Conservation (phyloP, 768 basidiomycete genomes). For the Mrakia gelida region DNA sequence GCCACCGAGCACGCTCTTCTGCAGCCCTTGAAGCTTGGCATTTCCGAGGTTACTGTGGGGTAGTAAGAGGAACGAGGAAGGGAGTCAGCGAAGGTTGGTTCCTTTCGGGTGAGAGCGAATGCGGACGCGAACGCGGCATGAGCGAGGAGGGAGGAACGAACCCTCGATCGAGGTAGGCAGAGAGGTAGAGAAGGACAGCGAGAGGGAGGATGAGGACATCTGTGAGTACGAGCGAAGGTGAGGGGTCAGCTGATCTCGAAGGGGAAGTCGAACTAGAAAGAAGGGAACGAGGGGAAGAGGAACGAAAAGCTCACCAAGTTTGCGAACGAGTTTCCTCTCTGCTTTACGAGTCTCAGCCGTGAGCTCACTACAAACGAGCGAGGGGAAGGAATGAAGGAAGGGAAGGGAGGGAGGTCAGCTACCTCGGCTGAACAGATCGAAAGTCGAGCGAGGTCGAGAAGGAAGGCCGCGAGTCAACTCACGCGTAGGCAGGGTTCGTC, state of each 20-base stretch:
- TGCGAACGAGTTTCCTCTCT: background rate
- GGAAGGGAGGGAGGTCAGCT: background rate
- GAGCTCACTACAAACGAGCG: background rate
- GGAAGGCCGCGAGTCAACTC: too few relatives aligned
- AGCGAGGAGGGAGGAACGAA: too few relatives aligned
- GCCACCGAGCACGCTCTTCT: conserved; percentile 40
- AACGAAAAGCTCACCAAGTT: conserved; percentile 1
- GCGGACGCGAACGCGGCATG: too few relatives aligned
- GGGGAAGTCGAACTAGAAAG: background rate
- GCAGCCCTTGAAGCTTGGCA: conserved; percentile 21
- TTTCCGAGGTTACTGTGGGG: conserved; percentile 34
- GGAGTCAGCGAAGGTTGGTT: too few relatives aligned
- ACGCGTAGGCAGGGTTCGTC: too few relatives aligned
- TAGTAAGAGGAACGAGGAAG: background rate
- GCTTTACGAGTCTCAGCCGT: background rate
- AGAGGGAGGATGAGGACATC: background rate
- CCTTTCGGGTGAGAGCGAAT: too few relatives aligned
- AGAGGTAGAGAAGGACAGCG: conserved; percentile 22
- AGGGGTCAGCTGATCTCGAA: background rate
- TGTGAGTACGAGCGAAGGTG: background rate
- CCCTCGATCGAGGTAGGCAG: conserved; percentile 48
- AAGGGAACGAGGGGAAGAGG: background rate
- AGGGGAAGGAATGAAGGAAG: background rate
- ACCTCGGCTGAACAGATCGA: too few relatives aligned
- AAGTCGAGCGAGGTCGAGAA: too few relatives aligned